Evolutionary conservation across 2,329 filamentous ascomycete genomes (phyloP).

Genomic region (Corinectria fuckeliana): DNA sequence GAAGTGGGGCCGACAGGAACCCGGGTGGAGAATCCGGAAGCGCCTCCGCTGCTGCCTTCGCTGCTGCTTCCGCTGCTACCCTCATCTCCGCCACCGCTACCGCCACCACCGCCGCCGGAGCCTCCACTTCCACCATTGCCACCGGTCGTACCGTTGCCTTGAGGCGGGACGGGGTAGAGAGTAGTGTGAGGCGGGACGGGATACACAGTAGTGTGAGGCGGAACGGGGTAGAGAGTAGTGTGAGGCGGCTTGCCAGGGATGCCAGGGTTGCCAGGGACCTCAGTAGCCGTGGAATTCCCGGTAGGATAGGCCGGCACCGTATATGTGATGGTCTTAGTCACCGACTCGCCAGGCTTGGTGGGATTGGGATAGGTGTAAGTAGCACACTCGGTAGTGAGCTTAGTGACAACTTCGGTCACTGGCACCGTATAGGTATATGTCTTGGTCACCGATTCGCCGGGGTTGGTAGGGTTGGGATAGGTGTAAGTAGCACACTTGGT

Average conservation of each 20-base stretch:
- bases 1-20: constrained; percentile 22
- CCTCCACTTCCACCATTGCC: constrained; percentile 21
- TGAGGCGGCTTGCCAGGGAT: constrained; percentile 22
- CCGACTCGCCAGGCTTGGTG: constrained; percentile 29
- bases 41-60: neutral
- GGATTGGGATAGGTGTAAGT: constrained; percentile 37
- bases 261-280: neutral
- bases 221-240: constrained; percentile 27
- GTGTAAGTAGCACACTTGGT: too few species aligned
- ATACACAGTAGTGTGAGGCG: too few species aligned
- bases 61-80: neutral
- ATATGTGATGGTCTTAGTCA: constrained; percentile 37
- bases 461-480: neutral
- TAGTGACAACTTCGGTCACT: constrained; percentile 12
- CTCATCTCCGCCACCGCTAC: neutral
- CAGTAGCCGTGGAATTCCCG: neutral
- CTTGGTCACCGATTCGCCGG: constrained; percentile 25
- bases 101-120: neutral
- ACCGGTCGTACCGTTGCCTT: constrained; percentile 26
- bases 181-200: constrained; percentile 22
- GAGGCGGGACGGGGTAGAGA: constrained; percentile 21
- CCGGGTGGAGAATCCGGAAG: constrained; percentile 19
- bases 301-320: constrained; percentile 27
- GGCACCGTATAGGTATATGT: constrained; percentile 21
- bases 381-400: constrained; percentile 35